Base-by-base conservation (phyloP, 352 stramenopile genomes). In the Globisporangium radiosum region DNA sequence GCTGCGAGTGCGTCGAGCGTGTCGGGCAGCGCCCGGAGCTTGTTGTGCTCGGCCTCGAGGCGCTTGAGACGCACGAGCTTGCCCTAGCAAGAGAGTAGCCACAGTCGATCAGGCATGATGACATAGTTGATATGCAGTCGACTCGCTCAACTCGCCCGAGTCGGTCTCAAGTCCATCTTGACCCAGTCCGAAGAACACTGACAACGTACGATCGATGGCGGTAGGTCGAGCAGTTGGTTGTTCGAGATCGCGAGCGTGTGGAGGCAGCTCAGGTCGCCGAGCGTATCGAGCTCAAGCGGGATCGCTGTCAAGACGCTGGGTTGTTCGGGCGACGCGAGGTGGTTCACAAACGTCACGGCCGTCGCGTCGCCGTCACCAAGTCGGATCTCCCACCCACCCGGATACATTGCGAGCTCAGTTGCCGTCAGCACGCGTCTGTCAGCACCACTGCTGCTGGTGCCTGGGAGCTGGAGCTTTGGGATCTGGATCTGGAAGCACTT, bases 11-110 rank as follows among this genome's bases (percentile, higher is more conserved):
- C 60, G 3, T 88, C 65, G 5, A 92, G 71, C 0, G 66, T 65
- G 44, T 88, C 76, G 1, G 82, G 82, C 14, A 92, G 65, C 36
- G 52, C 43, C n/a, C 77, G 43, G 2, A 92, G 37, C 25, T 81
- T 76, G 62, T 92, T 92, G 66, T 92, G 78, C 17, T 90, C 80
- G 2, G 71, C 73, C 57, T 90, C 76, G 7, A 92, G 59, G 7
- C 67, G 68, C 63, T 86, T 78, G 13, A 92, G 58, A 0, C 70
- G 69, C 37, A 78, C 70, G 17, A 90, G 68, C 43, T 79, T 73
- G 19, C 75, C 78, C 81, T 88, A 60, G 49, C 17, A 36, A 39
- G 37, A 57, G 5, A 19, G 7, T 13, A 60, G 1, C 53, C 42
- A 48, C 47, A 14, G 51, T 33, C 15, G 13, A 49, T 44, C n/a